Evolutionary conservation across 2,329 filamentous ascomycete genomes (phyloP).

Genomic region (Paraphaeosphaeria sporulosa): DNA sequence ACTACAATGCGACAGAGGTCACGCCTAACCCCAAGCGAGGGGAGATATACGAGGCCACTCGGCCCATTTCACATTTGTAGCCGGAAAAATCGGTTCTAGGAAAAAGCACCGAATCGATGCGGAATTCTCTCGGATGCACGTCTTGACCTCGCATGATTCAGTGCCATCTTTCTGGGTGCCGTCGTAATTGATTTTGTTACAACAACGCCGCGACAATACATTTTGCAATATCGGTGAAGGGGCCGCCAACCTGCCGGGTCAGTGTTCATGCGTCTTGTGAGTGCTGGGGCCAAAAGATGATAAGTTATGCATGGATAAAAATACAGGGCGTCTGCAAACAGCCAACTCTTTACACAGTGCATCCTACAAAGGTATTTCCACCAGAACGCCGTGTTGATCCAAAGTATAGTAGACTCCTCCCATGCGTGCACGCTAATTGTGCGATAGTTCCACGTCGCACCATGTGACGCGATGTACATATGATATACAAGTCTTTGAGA

Average conservation of each 20-base stretch:
- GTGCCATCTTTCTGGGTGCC: background rate
- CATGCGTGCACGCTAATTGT: constrained; percentile 20
- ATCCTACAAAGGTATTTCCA: constrained; percentile 24
- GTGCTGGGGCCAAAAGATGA: constrained; percentile 1
- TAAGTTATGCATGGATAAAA: constrained; percentile 7
- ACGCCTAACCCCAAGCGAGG: background rate
- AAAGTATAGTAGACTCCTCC: constrained; percentile 26
- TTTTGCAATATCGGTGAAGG: background rate
- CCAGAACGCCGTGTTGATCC: constrained; percentile 23
- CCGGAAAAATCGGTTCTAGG: background rate
- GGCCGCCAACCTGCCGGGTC: background rate
- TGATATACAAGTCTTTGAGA: constrained; percentile 6
- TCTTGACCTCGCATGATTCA: background rate
- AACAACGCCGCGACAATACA: background rate
- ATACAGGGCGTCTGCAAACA: constrained; percentile 10
- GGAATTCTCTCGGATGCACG: background rate
- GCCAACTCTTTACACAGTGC: constrained; percentile 17
- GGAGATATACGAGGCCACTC: background rate
- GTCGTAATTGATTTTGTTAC: background rate
- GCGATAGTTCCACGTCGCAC: constrained; percentile 18
- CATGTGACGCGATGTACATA: constrained; percentile 4
- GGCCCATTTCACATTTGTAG: background rate
- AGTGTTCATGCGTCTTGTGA: background rate
- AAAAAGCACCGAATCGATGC: background rate
- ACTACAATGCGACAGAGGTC: background rate